phyloP scores from a whole-genome alignment of 2,329 filamentous ascomycete species.

The Calonectria leucothoes region DNA sequence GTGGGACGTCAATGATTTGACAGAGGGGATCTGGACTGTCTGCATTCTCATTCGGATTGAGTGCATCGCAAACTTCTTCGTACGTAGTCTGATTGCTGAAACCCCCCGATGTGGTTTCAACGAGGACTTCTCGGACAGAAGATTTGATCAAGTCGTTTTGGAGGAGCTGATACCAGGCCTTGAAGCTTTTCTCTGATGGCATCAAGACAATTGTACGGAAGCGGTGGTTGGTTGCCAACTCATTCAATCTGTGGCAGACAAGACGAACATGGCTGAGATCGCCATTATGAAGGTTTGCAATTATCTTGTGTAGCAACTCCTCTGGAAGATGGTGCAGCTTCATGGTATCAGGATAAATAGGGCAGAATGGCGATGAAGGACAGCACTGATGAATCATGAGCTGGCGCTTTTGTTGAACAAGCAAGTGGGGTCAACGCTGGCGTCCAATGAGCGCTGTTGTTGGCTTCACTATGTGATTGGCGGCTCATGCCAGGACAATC shows the following conservation, averaged over 20 bases:
- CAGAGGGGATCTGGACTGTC: background rate
- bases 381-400: too few species aligned
- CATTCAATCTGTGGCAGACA: background rate
- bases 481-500: too few species aligned
- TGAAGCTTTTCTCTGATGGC: background rate
- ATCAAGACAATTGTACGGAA: background rate
- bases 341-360: background rate
- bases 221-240: background rate
- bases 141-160: background rate
- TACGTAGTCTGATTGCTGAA: background rate
- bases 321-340: background rate
- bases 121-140: background rate
- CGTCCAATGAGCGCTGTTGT: too few species aligned
- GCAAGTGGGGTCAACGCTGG: background rate
- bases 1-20: background rate
- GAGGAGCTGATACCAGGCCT: background rate
- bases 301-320: background rate
- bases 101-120: background rate
- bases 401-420: too few species aligned
- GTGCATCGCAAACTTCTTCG: background rate
- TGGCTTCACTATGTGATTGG: too few species aligned
- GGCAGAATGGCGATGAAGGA: background rate
- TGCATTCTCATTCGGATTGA: background rate
- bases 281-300: background rate
- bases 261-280: background rate